Base-by-base conservation (phyloP, 2,329 filamentous ascomycete species). In the Exophiala sp. region DNA sequence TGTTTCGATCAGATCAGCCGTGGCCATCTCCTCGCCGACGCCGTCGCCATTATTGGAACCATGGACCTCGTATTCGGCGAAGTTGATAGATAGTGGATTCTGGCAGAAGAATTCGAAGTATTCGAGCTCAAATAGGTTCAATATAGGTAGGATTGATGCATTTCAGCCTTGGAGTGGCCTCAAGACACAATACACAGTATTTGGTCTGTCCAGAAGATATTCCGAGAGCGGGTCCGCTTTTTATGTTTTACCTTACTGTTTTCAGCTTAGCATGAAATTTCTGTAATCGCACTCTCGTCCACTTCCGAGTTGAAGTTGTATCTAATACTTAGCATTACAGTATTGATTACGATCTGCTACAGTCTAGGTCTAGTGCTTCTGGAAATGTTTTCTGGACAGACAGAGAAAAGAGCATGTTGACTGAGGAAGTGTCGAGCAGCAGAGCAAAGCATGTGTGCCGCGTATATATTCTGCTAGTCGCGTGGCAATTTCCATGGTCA, bases 1-100 rank as follows among this genome's bases (percentile, higher is more conserved):
- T 91, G 88, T 60, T 96, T 98, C 69, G 93, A 98, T 69, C 91
- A 97, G 66, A 79, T 98, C 48, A 83, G 83, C 58, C 85, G 87
- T 72, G 93, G 93, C 24, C 94, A 98, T 73, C 73, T 98, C 70
- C 74, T 98, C 63, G 93, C 94, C 54, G 93, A 98, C 71, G 93
- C 91, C 21, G 93, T 98, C 43, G 94, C 93, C 41, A 90, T 97
- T 52, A 97, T 97, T 62, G 81, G 81, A 57, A 79, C 62, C 29
- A 60, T 56, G 27, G 56, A 52, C 42, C 47, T 59, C 22, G 53
- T 55, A 76, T 91, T 93, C 69, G 88, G 88, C 81, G 76, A 79
- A 64, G 74, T 79, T 52, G 76, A 79, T 64, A 65, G 76, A 64
- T 79, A 72, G 16, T 11, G 23, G 19, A n/a, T 40, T 37, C 10